Percentiles rank a stretch among this genome's conserved stretches.
Conservation (phyloP, 345 rosid genomes). For the Passiflora organensis region DNA sequence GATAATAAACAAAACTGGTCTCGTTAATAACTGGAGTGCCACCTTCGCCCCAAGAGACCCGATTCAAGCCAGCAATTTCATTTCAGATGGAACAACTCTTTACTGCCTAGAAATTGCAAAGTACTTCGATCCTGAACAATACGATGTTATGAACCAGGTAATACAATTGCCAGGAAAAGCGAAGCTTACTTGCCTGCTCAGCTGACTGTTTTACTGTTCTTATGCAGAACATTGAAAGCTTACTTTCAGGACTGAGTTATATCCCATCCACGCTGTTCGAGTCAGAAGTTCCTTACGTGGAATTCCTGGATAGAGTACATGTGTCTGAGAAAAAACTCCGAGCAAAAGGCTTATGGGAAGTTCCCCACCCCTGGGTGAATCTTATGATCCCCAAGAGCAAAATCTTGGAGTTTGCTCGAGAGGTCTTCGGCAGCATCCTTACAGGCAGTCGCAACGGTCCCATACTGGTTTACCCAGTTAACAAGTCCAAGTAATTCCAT, state of each 20-base stretch:
- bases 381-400: slow-evolving; percentile 70
- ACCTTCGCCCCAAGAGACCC: slow-evolving; percentile 74
- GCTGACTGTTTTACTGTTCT: no score
- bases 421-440: slow-evolving; percentile 65
- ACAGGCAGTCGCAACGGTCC: slow-evolving; percentile 70
- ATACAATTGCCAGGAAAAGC: background rate
- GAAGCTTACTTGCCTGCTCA: no score
- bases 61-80: slow-evolving; percentile 60
- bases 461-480: slow-evolving; percentile 79
- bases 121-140: slow-evolving; percentile 61
- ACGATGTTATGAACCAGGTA: slow-evolving; percentile 46
- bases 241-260: slow-evolving; percentile 59
- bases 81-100: slow-evolving; percentile 65
- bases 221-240: slow-evolving; percentile 47
- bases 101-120: slow-evolving; percentile 83
- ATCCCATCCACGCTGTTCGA: slow-evolving; percentile 66
- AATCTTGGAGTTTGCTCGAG: slow-evolving; percentile 46
- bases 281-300: slow-evolving; percentile 63
- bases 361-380: slow-evolving; percentile 97
- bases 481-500: slow-evolving; percentile 59
- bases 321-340: slow-evolving; percentile 57
- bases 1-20: slow-evolving; percentile 63
- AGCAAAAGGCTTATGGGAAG: slow-evolving; percentile 80
- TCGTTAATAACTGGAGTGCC: slow-evolving; percentile 77
- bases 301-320: slow-evolving; percentile 90